Evolutionary conservation across 2,329 filamentous ascomycete species (phyloP).

Genomic region (Thelonectria olida): DNA sequence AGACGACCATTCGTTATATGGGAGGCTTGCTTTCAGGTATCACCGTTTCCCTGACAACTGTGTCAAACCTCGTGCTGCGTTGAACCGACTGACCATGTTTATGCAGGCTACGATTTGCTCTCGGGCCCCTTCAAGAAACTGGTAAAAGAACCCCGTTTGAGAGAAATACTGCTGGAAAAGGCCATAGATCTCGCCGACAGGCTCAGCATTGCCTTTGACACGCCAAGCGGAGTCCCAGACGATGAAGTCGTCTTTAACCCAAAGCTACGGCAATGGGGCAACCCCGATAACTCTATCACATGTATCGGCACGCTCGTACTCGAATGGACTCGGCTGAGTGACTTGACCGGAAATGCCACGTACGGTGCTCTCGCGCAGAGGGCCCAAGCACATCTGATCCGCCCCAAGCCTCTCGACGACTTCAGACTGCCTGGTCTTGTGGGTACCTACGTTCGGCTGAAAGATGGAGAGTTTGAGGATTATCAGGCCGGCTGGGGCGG

Average conservation of each 20-base stretch:
- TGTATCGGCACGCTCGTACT: constrained; percentile 29
- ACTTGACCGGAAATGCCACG: constrained; percentile 21
- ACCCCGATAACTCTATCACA: constrained; percentile 30
- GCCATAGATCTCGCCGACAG: constrained; percentile 20
- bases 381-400: constrained; percentile 21
- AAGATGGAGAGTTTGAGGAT: constrained; percentile 21
- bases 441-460: constrained; percentile 20
- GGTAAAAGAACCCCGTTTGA: background rate
- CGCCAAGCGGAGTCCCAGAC: constrained; percentile 29
- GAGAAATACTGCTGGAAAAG: background rate
- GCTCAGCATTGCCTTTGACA: constrained; percentile 32
- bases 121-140: constrained; percentile 26
- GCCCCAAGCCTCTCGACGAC: constrained; percentile 24
- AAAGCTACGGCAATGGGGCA: background rate
- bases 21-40: constrained; percentile 27
- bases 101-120: constrained; percentile 27
- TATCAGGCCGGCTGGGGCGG: constrained; percentile 33
- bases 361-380: constrained; percentile 27
- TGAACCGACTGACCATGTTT: background rate
- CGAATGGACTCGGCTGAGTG: constrained; percentile 32
- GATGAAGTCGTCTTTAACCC: constrained; percentile 34
- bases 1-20: constrained; percentile 31
- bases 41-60: background rate
- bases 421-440: constrained; percentile 27
- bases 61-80: background rate